These are phyloP conservation scores for Trypanosoma vivax DNA, from an alignment of 208 protist genomes.

Conservation along the genomic window DNA sequence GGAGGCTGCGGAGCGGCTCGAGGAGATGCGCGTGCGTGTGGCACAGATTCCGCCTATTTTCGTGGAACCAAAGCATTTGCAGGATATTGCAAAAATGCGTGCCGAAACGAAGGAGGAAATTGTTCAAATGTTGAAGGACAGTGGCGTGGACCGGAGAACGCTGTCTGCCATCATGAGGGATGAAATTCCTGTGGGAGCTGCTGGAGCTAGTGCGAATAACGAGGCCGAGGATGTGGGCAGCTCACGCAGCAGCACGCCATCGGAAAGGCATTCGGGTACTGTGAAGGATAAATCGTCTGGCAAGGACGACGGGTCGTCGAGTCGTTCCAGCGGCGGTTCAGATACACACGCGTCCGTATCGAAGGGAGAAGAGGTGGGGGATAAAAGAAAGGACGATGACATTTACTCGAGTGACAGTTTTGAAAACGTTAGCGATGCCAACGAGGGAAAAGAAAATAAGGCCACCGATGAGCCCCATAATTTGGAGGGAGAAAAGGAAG, in stretches of 20 bases:
- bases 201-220: background rate
- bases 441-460: background rate
- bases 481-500: background rate
- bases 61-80: slow-evolving; percentile 64
- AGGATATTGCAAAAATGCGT: slow-evolving; percentile 52
- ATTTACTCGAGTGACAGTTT: background rate
- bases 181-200: too few relatives aligned
- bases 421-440: background rate
- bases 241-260: background rate
- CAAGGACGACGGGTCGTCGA: background rate
- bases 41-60: slow-evolving; percentile 74
- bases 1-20: slow-evolving; percentile 37
- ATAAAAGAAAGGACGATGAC: background rate
- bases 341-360: too few relatives aligned
- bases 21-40: slow-evolving; percentile 65
- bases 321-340: too few relatives aligned
- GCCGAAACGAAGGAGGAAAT: slow-evolving; percentile 64
- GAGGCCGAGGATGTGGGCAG: slow-evolving; percentile 2
- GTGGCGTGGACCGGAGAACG: slow-evolving; percentile 47
- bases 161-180: slow-evolving; percentile 39
- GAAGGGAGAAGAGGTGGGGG: too few relatives aligned
- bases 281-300: background rate
- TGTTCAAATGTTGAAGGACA: slow-evolving; percentile 54
- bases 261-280: background rate
- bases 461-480: background rate